Percentiles rank a stretch among this genome's conserved stretches.
Evolutionary conservation across 768 basidiomycete species (phyloP).

Genomic region (Trametes cubensis): DNA sequence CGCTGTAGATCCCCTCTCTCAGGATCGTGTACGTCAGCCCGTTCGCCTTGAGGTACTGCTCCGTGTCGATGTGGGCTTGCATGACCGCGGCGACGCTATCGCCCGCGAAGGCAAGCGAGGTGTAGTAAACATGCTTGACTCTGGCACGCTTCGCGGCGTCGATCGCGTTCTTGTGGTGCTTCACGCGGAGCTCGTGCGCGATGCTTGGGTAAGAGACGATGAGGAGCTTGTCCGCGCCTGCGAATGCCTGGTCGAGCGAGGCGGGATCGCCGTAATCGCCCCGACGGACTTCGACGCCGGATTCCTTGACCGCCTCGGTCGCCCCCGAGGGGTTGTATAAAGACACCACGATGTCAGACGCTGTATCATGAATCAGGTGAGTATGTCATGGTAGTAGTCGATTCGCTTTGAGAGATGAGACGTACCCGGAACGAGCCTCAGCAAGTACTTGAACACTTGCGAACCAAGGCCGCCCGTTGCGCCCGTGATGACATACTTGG

Average conservation of each 20-base stretch:
- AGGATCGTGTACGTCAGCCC: constrained; percentile 40
- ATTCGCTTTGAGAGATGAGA: background rate
- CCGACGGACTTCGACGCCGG: constrained; percentile 34
- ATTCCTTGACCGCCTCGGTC: constrained; percentile 19
- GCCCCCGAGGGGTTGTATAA: constrained; percentile 38
- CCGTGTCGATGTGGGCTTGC: constrained; percentile 39
- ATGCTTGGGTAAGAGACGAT: constrained; percentile 40
- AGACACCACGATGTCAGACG: constrained; percentile 36
- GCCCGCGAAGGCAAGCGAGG: constrained; percentile 37
- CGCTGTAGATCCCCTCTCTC: constrained; percentile 41
- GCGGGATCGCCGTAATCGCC: constrained; percentile 37
- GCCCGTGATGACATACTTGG: constrained; percentile 41
- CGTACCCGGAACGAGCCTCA: constrained; percentile 33
- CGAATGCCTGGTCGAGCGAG: constrained; percentile 38
- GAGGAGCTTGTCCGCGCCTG: constrained; percentile 38
- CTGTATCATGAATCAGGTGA: background rate
- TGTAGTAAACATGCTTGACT: constrained; percentile 41
- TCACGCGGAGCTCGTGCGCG: constrained; percentile 35
- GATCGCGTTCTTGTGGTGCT: constrained; percentile 38
- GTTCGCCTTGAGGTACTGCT: constrained; percentile 35
- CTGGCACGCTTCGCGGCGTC: constrained; percentile 38
- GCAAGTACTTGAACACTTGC: constrained; percentile 37
- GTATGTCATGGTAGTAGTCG: background rate
- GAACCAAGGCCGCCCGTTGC: constrained; percentile 42
- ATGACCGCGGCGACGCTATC: constrained; percentile 36